Percentiles rank a stretch among this genome's conserved stretches.
phyloP scores from a whole-genome alignment of 495 filamentous ascomycete species.

The Poronia punctata region DNA sequence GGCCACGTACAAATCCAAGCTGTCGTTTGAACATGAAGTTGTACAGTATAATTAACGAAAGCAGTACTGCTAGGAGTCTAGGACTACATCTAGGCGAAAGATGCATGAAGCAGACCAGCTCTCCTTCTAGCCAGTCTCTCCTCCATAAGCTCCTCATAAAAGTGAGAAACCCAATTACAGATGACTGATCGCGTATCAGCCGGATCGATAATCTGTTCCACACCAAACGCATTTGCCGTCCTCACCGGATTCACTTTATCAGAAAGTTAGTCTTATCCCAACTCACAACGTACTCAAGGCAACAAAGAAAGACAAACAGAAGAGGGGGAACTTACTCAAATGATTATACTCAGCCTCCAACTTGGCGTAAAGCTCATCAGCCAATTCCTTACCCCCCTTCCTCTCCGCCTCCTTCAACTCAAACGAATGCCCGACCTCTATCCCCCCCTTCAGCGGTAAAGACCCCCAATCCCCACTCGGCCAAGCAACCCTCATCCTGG shows the following conservation, averaged over 20 bases:
- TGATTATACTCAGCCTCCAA: conserved; percentile 51
- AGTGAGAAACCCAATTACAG: conserved; percentile 46
- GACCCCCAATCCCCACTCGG: conserved; percentile 56
- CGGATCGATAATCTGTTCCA: conserved; percentile 60
- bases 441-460: conserved; percentile 53
- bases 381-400: conserved; percentile 34
- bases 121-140: conserved; percentile 6
- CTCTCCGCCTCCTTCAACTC: conserved; percentile 51
- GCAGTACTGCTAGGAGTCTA: background rate
- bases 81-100: background rate
- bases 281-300: background rate
- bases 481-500: conserved; percentile 54
- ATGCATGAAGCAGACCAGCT: conserved; percentile 4
- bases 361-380: conserved; percentile 40
- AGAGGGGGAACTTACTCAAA: conserved; percentile 24
- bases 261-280: background rate
- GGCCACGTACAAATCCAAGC: too few species aligned
- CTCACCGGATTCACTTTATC: conserved; percentile 49
- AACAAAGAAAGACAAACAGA: background rate
- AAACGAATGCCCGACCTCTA: conserved; percentile 53
- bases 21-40: too few species aligned
- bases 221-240: conserved; percentile 57
- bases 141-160: conserved; percentile 26
- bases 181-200: conserved; percentile 48
- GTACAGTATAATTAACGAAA: too few species aligned